Conservation (phyloP, 164 flowering plant species). For the Paratinospora sagittata region DNA sequence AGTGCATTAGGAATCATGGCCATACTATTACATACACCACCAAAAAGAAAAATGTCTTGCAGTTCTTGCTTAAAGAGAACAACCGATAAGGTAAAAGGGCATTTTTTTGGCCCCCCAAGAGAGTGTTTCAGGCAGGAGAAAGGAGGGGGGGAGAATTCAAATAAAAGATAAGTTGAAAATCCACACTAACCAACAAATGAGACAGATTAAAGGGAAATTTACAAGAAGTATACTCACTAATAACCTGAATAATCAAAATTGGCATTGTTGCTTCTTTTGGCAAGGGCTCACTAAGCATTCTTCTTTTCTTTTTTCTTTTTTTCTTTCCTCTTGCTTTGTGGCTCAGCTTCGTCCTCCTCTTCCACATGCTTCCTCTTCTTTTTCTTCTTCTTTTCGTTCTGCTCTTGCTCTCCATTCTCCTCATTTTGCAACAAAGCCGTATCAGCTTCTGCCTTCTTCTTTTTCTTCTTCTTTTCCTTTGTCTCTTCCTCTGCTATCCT, state of each 20-base stretch:
- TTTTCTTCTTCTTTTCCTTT: constrained; percentile 26
- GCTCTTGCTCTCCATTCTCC: constrained; percentile 17
- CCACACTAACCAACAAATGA: not conserved
- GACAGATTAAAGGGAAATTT: not conserved
- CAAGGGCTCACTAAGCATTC: not conserved
- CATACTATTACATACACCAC: not conserved
- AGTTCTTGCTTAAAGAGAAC: no score
- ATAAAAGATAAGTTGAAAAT: not conserved
- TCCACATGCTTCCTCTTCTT: constrained; percentile 49
- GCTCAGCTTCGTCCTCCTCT: constrained; percentile 29
- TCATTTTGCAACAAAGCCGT: constrained; percentile 5
- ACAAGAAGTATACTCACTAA: not conserved
- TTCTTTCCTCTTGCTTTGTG: constrained; percentile 32
- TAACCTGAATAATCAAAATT: not conserved
- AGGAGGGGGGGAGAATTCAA: not conserved
- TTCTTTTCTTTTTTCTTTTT: constrained; percentile 44
- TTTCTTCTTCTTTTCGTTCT: constrained; percentile 30
- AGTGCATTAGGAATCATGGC: not conserved
- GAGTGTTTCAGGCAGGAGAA: no score
- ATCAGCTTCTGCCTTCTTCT: constrained; percentile 24
- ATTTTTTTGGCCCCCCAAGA: no score
- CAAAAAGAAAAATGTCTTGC: not conserved
- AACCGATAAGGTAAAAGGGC: no score
- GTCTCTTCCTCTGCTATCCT: constrained; percentile 18
- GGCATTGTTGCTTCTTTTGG: not conserved